Evolutionary conservation across 1,284 basidiomycete genomes (phyloP).

Genomic region (Ceratorhiza oryzae-sativae): DNA sequence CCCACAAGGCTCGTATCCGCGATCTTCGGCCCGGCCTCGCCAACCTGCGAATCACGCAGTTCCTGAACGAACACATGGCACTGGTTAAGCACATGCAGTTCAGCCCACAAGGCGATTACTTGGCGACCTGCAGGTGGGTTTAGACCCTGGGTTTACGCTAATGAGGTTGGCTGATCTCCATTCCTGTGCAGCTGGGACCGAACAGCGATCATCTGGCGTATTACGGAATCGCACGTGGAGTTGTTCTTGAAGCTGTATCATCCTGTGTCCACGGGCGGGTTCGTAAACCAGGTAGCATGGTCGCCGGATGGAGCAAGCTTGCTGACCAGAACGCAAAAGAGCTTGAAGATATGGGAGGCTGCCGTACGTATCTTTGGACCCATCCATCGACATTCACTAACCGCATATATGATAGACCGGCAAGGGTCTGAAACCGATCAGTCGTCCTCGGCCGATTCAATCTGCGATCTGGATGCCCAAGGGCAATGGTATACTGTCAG

Average conservation of each 20-base stretch:
- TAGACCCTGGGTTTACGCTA: constrained; percentile 9
- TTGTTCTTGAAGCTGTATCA: constrained; percentile 51
- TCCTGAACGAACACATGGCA: constrained; percentile 67
- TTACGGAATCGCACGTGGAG: constrained; percentile 52
- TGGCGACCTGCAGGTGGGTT: constrained; percentile 70
- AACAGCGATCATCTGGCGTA: constrained; percentile 74
- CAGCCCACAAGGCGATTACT: constrained; percentile 67
- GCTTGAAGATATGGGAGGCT: constrained; percentile 79
- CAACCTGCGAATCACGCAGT: constrained; percentile 63
- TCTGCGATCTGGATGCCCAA: constrained; percentile 75
- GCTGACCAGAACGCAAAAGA: constrained; percentile 52
- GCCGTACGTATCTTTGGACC: constrained; percentile 52
- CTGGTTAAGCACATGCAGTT: constrained; percentile 74
- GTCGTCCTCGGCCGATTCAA: constrained; percentile 66
- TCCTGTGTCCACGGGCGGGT: constrained; percentile 67
- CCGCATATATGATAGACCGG: constrained; percentile 60
- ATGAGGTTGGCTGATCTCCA: constrained; percentile 31
- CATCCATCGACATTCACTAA: neutral
- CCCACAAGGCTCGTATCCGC: constrained; percentile 48
- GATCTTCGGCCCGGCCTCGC: constrained; percentile 64
- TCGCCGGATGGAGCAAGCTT: constrained; percentile 40
- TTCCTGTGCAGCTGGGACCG: constrained; percentile 69
- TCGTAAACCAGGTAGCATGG: constrained; percentile 82
- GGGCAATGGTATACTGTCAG: constrained; percentile 57
- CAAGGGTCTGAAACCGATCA: constrained; percentile 73